phyloP scores from a whole-genome alignment of 2,329 filamentous ascomycete genomes.

The Sporothrix schenckii region DNA sequence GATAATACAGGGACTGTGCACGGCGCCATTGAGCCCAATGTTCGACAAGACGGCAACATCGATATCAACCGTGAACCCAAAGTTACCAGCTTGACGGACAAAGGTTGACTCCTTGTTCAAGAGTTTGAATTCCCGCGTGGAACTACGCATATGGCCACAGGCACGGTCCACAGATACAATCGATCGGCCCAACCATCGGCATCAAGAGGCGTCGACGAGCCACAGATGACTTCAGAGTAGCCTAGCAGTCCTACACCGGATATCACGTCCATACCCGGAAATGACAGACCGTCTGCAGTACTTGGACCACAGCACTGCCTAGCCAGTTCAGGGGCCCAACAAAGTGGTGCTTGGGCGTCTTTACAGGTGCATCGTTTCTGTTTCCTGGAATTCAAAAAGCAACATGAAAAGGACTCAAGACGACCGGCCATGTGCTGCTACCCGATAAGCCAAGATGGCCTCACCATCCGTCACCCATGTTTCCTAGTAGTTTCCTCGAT shows the following conservation, averaged over 20 bases:
- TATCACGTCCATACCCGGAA: background rate
- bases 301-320: background rate
- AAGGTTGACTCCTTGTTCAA: background rate
- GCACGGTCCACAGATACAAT: conserved; percentile 1
- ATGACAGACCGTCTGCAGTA: background rate
- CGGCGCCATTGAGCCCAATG: conserved; percentile 16
- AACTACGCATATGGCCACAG: background rate
- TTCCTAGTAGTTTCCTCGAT: background rate
- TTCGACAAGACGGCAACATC: background rate
- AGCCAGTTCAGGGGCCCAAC: background rate
- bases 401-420: background rate
- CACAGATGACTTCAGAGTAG: background rate
- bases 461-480: background rate
- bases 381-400: background rate
- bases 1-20: conserved; percentile 22
- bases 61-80: background rate
- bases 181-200: background rate
- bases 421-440: conserved; percentile 13
- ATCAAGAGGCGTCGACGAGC: background rate
- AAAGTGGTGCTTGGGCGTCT: conserved; percentile 20
- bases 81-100: background rate
- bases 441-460: background rate
- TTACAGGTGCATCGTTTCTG: background rate
- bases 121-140: background rate
- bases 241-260: background rate